Base-by-base conservation (phyloP, 345 rosid genomes). In the Pugionium cornutum region DNA sequence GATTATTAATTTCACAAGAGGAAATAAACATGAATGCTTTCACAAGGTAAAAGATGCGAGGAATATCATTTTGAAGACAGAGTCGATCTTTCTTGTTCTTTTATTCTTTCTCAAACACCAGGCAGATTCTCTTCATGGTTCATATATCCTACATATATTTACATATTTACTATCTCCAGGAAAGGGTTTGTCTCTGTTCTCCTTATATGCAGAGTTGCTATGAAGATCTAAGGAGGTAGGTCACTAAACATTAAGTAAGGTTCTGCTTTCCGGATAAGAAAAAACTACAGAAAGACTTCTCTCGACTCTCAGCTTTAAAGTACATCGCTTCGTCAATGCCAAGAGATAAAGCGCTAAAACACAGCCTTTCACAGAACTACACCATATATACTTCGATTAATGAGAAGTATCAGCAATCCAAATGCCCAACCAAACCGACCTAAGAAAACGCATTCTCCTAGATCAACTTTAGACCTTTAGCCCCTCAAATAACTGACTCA, bases 141-240 rank as follows among this genome's bases (percentile, higher is more conserved):
- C 18, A 6, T 53, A 47, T 25, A 47, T 27, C 28, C 32, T 26
- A 41, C 8, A 1, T 0, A 40, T 11, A 41, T 27, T 11, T 9
- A 41, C 30, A 57, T 30, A 41, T 33, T n/a, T 27, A 26, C 26
- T 32, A 49, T 48, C 7, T 40, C 58, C 27, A 40, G n/a, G 44
- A 54, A 54, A 47, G 51, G 45, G 6, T 55, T 32, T 48, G 26
- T 48, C 58, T 34, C 37, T 55, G 26, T 27, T 37, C 41, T 57
- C 36, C 25, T 25, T 18, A 26, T 40, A 63, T 64, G 41, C 64
- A 39, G 36, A 46, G 35, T 33, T 55, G 33, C 51, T 47, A 47
- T 62, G 35, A 63, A 69, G 5, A 62, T 46, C 45, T 37, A 70
- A 4, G 49, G 18, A 18, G 18, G 18, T 18, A 70, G 50, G 45